A percentile compares a stretch with the other conserved stretches of the same genome.
phyloP scores from a whole-genome alignment of 2,329 filamentous ascomycete genomes.

The Fusarium agapanthi region DNA sequence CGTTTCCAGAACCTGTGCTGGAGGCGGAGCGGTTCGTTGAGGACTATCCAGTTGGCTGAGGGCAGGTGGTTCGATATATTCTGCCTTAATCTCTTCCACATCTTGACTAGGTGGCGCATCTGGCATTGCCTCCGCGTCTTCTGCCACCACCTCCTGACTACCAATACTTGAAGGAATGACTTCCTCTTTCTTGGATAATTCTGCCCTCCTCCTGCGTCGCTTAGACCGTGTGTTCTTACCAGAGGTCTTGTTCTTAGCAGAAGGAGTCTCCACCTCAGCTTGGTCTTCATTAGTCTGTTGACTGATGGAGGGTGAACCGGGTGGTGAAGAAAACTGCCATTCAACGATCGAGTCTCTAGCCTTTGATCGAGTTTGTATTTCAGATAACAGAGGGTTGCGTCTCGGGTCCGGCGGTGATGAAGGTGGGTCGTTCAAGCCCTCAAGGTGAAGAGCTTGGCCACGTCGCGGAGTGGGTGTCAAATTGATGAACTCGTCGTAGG shows the following conservation, averaged over 20 bases:
- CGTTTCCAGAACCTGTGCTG: conserved; percentile 44
- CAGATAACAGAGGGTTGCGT: conserved; percentile 60
- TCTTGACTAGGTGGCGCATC: background rate
- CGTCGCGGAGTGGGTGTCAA: conserved; percentile 70
- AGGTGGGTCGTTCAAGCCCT: conserved; percentile 62
- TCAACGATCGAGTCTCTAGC: conserved; percentile 46
- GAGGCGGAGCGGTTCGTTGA: conserved; percentile 30
- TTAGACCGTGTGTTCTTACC: conserved; percentile 19
- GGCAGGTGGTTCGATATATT: background rate
- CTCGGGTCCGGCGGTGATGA: conserved; percentile 67
- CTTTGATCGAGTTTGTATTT: conserved; percentile 60
- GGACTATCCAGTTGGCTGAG: conserved; percentile 18
- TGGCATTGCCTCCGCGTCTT: background rate
- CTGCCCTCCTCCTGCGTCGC: conserved; percentile 26
- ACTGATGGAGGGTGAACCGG: conserved; percentile 57
- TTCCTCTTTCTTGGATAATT: conserved; percentile 27
- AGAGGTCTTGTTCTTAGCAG: background rate
- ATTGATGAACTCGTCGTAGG: conserved; percentile 62
- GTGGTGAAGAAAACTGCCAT: conserved; percentile 68
- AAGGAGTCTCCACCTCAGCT: conserved; percentile 9
- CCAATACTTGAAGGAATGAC: conserved; percentile 45
- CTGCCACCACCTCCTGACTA: conserved; percentile 26
- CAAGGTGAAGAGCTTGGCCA: conserved; percentile 59
- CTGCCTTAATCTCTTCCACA: conserved; percentile 4
- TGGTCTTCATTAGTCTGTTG: conserved; percentile 37